Conservation (phyloP, 2,329 filamentous ascomycete species). For the Colletotrichum sp. region DNA sequence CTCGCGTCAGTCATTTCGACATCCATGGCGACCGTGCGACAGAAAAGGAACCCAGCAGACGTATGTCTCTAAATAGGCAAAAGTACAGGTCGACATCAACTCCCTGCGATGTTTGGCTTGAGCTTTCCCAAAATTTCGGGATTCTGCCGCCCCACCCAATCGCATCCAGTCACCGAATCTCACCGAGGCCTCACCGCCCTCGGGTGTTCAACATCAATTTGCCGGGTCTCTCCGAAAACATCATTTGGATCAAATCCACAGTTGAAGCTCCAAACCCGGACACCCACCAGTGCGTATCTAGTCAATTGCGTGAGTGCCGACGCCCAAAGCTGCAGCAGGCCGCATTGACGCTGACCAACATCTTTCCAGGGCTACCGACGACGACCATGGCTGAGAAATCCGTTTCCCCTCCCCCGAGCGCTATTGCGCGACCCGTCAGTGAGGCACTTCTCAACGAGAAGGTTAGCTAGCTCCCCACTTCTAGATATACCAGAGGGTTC, state of each 20-base stretch:
- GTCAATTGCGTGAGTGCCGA: slow-evolving; percentile 13
- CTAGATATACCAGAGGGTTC: not conserved
- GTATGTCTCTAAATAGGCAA: not conserved
- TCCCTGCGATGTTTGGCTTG: slow-evolving; percentile 8
- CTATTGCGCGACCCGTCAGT: slow-evolving; percentile 85
- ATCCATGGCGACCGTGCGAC: slow-evolving; percentile 11
- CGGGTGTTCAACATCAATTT: slow-evolving; percentile 35
- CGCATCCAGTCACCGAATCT: slow-evolving; percentile 21
- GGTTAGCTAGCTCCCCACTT: slow-evolving; percentile 53
- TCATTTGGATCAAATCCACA: slow-evolving; percentile 18
- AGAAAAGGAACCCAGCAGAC: not conserved
- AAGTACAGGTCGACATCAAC: not conserved
- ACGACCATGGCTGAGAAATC: slow-evolving; percentile 58
- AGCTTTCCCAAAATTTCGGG: slow-evolving; percentile 43
- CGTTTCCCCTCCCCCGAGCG: slow-evolving; percentile 62
- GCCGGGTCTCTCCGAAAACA: slow-evolving; percentile 33
- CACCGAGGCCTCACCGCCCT: slow-evolving; percentile 46
- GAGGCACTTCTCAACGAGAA: slow-evolving; percentile 99
- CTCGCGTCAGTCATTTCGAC: slow-evolving; percentile 13
- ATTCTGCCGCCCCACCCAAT: slow-evolving; percentile 46
- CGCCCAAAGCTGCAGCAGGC: not conserved
- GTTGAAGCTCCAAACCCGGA: slow-evolving; percentile 11
- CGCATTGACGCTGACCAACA: slow-evolving; percentile 25
- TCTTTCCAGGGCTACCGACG: slow-evolving; percentile 6
- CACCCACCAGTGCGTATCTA: slow-evolving; percentile 16